phyloP scores from a whole-genome alignment of 148 eudicot genomes.

The Cornus florida region DNA sequence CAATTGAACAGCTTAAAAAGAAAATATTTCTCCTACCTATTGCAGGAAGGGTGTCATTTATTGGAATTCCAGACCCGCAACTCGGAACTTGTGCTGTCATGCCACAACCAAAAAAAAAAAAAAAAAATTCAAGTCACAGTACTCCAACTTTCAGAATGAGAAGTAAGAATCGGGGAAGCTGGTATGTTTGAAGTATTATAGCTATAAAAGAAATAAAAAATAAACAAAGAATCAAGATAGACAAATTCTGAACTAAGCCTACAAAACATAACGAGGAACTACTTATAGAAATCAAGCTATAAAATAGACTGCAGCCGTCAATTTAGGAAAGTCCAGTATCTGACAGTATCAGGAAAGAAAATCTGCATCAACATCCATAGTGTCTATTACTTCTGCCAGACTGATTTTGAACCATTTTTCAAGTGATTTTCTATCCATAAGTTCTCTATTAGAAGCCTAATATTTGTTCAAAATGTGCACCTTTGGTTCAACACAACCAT shows the following conservation, averaged over 20 bases:
- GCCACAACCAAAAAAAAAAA: neutral
- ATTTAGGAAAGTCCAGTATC: neutral
- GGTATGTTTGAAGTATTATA: neutral
- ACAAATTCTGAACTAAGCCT: too few relatives aligned
- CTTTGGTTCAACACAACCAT: too few relatives aligned
- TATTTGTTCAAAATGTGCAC: neutral
- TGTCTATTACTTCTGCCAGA: neutral
- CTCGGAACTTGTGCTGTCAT: neutral
- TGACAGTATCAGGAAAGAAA: neutral
- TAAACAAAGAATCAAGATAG: neutral
- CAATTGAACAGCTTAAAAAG: neutral
- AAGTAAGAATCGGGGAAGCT: neutral
- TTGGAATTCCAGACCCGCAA: neutral
- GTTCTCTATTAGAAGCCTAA: neutral
- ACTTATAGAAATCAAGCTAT: neutral
- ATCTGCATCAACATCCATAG: neutral
- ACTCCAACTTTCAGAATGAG: neutral
- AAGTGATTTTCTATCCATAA: neutral
- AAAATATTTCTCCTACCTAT: neutral
- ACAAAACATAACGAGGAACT: neutral
- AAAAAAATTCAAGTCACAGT: neutral
- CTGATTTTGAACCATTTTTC: neutral
- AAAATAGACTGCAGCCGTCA: neutral
- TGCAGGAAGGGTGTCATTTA: neutral
- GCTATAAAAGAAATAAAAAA: neutral